Conservation (phyloP, 1,139 yeast species). For the Protomyces arabidopsidicola region DNA sequence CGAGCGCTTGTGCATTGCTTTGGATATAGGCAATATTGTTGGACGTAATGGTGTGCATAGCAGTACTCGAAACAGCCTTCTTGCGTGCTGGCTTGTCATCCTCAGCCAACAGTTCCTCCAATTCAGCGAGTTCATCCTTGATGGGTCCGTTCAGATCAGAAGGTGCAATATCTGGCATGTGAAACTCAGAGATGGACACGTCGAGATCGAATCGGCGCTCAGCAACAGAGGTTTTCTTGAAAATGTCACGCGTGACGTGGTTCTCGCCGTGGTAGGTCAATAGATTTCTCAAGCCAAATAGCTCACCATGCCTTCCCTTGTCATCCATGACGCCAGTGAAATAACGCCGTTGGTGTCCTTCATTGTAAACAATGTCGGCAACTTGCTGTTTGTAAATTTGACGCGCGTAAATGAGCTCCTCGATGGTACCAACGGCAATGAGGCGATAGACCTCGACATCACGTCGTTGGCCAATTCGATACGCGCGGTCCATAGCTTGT, state of each 20-base stretch:
- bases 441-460: slow-evolving; percentile 89
- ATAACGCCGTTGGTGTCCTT: slow-evolving; percentile 31
- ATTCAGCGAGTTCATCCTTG: not conserved
- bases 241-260: slow-evolving; percentile 27
- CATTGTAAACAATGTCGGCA: slow-evolving; percentile 32
- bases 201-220: slow-evolving; percentile 7
- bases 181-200: not conserved
- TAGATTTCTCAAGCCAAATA: slow-evolving; percentile 31
- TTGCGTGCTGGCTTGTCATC: not conserved
- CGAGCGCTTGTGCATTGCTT: not conserved
- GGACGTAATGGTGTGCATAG: not conserved
- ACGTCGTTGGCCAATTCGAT: slow-evolving; percentile 94
- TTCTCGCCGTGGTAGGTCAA: slow-evolving; percentile 26
- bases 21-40: not conserved
- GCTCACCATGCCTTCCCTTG: slow-evolving; percentile 29
- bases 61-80: not conserved
- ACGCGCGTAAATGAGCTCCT: slow-evolving; percentile 49
- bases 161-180: not conserved
- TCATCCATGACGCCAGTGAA: slow-evolving; percentile 32
- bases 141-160: not conserved
- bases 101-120: not conserved
- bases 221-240: slow-evolving; percentile 28
- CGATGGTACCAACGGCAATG: slow-evolving; percentile 93
- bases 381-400: slow-evolving; percentile 34
- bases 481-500: slow-evolving; percentile 99